Conservation (phyloP, 495 filamentous ascomycete species). For the Penicillium pancosmium region DNA sequence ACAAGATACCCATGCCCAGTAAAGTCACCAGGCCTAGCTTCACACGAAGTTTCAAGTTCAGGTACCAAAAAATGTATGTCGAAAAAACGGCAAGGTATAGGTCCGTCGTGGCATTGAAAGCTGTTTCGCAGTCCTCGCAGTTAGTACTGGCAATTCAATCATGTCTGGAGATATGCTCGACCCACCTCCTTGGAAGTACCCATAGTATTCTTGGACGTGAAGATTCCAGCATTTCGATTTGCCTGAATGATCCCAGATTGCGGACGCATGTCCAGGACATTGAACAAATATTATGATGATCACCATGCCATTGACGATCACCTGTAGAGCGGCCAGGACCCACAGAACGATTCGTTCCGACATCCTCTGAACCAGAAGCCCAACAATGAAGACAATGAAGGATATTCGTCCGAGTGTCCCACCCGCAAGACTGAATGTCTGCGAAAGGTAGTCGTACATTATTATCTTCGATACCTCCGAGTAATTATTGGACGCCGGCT, state of each 20-base stretch:
- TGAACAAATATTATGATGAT: constrained; percentile 43
- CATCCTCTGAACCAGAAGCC: constrained; percentile 37
- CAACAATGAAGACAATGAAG: constrained; percentile 42
- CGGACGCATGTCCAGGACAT: constrained; percentile 37
- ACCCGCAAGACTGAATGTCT: constrained; percentile 28
- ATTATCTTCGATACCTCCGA: constrained; percentile 21
- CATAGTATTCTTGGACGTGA: constrained; percentile 41
- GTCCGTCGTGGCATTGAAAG: constrained; percentile 48
- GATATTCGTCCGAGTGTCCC: constrained; percentile 36
- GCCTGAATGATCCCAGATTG: constrained; percentile 42
- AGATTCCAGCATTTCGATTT: constrained; percentile 36
- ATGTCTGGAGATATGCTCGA: not conserved
- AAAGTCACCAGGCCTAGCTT: constrained; percentile 50
- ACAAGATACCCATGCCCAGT: constrained; percentile 51
- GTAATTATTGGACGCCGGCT: constrained; percentile 8
- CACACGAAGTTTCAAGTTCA: constrained; percentile 45
- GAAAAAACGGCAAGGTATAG: constrained; percentile 54
- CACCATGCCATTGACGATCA: constrained; percentile 30
- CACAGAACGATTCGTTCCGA: constrained; percentile 37
- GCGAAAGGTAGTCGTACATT: constrained; percentile 31
- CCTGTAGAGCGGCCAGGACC: constrained; percentile 29
- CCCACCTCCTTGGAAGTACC: constrained; percentile 44
- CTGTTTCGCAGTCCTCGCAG: constrained; percentile 17
- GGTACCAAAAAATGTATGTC: constrained; percentile 44
- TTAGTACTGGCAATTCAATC: not conserved